Evolutionary conservation across 495 filamentous ascomycete species (phyloP).

Genomic region (Aspergillus affinis): DNA sequence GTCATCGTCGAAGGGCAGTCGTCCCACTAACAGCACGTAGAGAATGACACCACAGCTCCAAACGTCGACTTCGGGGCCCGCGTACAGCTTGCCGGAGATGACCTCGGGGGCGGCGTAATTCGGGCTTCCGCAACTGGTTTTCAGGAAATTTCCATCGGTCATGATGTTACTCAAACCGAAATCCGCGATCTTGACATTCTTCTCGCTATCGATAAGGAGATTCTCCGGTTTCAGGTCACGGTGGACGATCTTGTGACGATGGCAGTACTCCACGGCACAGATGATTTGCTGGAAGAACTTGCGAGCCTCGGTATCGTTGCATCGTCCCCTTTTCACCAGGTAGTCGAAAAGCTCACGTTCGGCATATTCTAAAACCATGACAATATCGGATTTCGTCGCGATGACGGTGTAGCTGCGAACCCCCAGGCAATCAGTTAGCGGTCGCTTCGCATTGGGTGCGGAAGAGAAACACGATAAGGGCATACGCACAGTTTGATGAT

Average conservation of each 20-base stretch:
- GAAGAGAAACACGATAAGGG: neutral
- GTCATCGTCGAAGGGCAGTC: conserved; percentile 95
- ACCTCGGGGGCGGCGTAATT: conserved; percentile 98
- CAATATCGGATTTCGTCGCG: conserved; percentile 87
- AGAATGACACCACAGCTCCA: conserved; percentile 99
- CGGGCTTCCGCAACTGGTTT: conserved; percentile 96
- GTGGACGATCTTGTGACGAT: conserved; percentile 98
- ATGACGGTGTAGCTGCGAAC: conserved; percentile 83
- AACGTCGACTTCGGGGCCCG: conserved; percentile 96
- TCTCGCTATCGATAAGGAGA: conserved; percentile 83
- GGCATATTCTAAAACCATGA: conserved; percentile 98
- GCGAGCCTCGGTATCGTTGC: conserved; percentile 84
- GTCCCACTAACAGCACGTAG: conserved; percentile 89
- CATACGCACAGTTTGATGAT: conserved; percentile 91
- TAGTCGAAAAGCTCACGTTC: conserved; percentile 97
- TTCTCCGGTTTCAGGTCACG: conserved; percentile 98
- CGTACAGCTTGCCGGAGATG: conserved; percentile 96
- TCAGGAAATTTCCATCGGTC: conserved; percentile 98
- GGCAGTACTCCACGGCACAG: conserved; percentile 98
- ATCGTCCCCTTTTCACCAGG: conserved; percentile 85
- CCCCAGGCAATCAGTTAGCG: conserved; percentile 19
- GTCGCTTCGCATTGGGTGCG: conserved; percentile 8
- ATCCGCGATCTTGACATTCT: conserved; percentile 99
- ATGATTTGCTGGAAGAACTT: conserved; percentile 99
- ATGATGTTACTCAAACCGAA: conserved; percentile 99